These are phyloP conservation scores for Phytophthora citricola DNA, from an alignment of 352 stramenopile genomes.

Conservation along the genomic window DNA sequence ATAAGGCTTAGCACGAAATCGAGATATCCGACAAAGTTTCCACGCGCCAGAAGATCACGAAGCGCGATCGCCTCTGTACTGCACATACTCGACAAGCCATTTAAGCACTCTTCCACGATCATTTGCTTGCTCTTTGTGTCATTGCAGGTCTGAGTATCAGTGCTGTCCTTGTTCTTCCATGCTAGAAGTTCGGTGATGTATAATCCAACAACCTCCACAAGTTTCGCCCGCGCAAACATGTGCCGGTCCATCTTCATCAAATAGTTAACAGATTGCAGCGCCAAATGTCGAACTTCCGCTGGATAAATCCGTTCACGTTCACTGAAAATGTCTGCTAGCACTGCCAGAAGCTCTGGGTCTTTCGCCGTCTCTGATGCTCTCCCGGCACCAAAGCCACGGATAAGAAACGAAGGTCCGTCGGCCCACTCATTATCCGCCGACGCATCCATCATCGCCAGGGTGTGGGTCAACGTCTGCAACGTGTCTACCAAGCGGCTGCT, in stretches of 20 bases:
- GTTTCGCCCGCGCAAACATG: conserved; percentile 55
- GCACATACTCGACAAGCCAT: conserved; percentile 72
- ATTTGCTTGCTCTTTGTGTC: conserved; percentile 52
- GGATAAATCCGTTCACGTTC: conserved; percentile 45
- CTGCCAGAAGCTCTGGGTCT: conserved; percentile 63
- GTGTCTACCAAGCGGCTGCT: conserved; percentile 63
- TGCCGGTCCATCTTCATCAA: conserved; percentile 84
- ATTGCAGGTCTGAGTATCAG: conserved; percentile 2
- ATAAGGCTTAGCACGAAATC: conserved; percentile 59
- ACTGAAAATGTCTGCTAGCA: conserved; percentile 63
- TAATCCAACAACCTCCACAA: conserved; percentile 55
- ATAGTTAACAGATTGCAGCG: conserved; percentile 87
- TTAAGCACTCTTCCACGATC: conserved; percentile 85
- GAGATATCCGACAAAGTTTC: conserved; percentile 58
- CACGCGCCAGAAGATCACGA: conserved; percentile 51
- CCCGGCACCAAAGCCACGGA: conserved; percentile 57
- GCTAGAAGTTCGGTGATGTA: conserved; percentile 60
- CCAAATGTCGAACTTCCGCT: conserved; percentile 60
- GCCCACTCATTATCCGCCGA: conserved; percentile 79
- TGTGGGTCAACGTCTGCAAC: conserved; percentile 83
- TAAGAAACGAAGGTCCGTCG: conserved; percentile 59
- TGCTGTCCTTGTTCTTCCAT: conserved; percentile 34
- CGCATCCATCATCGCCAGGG: conserved; percentile 86
- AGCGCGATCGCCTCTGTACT: conserved; percentile 60
- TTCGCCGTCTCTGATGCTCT: conserved; percentile 47